Base-by-base conservation (phyloP, 1,284 basidiomycete species). In the Cystobasidium slooffiae region DNA sequence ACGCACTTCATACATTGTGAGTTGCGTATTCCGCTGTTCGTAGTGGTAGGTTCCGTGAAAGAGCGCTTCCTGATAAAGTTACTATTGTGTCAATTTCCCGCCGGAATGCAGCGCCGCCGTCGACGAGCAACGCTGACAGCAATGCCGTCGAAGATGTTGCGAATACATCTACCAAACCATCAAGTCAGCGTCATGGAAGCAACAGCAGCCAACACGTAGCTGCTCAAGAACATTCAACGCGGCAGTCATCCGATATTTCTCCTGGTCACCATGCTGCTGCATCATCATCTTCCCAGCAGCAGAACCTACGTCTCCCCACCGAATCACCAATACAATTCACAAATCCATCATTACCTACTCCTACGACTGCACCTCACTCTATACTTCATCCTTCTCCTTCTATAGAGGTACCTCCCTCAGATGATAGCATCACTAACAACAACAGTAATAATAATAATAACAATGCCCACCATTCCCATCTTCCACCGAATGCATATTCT, bases 1-100 rank as follows among this genome's bases (percentile, higher is more conserved):
- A 73, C 70, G 20, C 56, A 65, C 53, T 73, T 73, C 63, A 61
- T 62, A 9, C 62, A 59, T 39, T 53, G 70, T 73, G 52, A 47
- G 70, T 22, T 22, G 39, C 43, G 24, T 41, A 31, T 61, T 56
- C 10, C 22, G 31, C 59, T 14, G 43, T 20, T 3, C 12, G 12
- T 20, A 22, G 22, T 63, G 3, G 1, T 18, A 16, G 20, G 20
- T 12, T 12, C 20, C 31, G 18, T 9, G 9, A 43, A 20, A 31
- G 59, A 46, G 12, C 31, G 41, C 41, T 3, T 22, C 58, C 10
- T n/a, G 14, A 44, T 3, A 39, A 63, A 6, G 43, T 24, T 41
- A 47, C 43, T 14, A 63, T 16, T 44, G 6, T 43, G n/a, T 39
- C 37, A 20, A 22, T 24, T 22, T 51, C n/a, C 44, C 8, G 3